Base-by-base conservation (phyloP, 306 rosid species). In the Dalbergia cultrata region DNA sequence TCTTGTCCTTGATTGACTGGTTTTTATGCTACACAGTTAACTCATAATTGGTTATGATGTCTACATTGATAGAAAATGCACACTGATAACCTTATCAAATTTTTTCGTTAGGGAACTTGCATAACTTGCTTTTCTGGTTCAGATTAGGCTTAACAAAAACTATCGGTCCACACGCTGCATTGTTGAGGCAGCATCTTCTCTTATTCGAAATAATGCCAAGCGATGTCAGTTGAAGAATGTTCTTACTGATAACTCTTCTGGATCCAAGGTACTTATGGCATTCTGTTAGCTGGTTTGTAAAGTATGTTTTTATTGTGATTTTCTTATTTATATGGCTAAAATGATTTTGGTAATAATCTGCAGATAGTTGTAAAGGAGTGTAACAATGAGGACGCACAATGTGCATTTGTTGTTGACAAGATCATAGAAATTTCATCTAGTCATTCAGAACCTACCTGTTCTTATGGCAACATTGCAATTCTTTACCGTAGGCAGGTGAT, bases 401-500 rank as follows among this genome's bases (percentile, higher is more conserved):
- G 98, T 75, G 86, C 97, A 80, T 95, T 90, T 87, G 81, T 93
- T 81, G 91, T 89, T 80, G 99, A 95, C 91, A 91, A 95, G 86
- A 93, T 93, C 80, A 58, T 89, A 50, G 99, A 93, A 83, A 72
- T 78, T 74, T 81, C 90, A 13, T 86, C 93, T 73, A 76, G 64
- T 80, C 67, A 74, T 77, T 85, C 93, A 82, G 74, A 79, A 78
- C 80, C 84, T 19, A 85, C 87, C 84, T 82, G 87, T 80, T 89
- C 88, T 45, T 92, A 81, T 75, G 92, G 97, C 47, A 88, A 85
- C 67, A 87, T 91, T 67, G 98, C 99, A 37, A 82, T 95, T 88
- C 99, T 93, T 79, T 93, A 93, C 88, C 94, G 99, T 88, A 90
- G 98, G 89, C 97, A 93, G 97, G 99, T 95, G 72, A 75, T 79